These are phyloP conservation scores for Holtermannia corniformis DNA, from an alignment of 768 basidiomycete genomes.

Conservation along the genomic window DNA sequence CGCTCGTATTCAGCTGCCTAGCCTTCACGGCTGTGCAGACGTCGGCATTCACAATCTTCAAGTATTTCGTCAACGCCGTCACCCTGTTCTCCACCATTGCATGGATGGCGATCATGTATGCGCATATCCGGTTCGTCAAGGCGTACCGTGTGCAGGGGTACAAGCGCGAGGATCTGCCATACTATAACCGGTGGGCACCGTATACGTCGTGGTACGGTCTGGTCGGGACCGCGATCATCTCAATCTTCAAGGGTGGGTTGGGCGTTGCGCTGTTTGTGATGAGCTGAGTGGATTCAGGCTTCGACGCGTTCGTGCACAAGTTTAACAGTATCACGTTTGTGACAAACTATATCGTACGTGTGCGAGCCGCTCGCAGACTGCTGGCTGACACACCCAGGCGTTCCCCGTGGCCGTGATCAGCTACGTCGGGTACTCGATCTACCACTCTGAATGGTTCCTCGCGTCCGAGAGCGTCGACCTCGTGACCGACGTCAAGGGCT, in stretches of 20 bases:
- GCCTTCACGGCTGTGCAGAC: constrained; percentile 7
- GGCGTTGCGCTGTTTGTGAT: too few species aligned
- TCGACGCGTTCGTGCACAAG: neutral
- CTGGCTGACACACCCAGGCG: too few species aligned
- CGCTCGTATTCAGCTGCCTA: constrained; percentile 3
- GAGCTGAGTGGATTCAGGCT: too few species aligned
- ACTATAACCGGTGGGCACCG: neutral
- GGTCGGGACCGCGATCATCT: constrained; percentile 6
- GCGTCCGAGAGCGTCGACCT: constrained; percentile 3
- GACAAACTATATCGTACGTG: neutral
- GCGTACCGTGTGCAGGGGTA: constrained; percentile 3
- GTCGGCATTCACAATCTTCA: constrained; percentile 9
- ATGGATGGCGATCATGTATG: constrained; percentile 5
- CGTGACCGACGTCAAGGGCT: constrained; percentile 1
- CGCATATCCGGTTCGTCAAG: constrained; percentile 1
- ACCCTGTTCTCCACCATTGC: constrained; percentile 12
- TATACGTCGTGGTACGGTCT: constrained; percentile 4
- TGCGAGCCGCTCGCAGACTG: too few species aligned
- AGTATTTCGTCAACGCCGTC: constrained; percentile 16
- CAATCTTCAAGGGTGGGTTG: constrained; percentile 2
- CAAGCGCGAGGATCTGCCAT: neutral
- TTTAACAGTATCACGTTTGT: neutral
- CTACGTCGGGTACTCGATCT: constrained; percentile 6
- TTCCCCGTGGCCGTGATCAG: constrained; percentile 3
- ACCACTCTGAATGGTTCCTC: constrained; percentile 2